phyloP scores from a whole-genome alignment of 2,329 filamentous ascomycete species.

The Colletotrichum tanaceti region DNA sequence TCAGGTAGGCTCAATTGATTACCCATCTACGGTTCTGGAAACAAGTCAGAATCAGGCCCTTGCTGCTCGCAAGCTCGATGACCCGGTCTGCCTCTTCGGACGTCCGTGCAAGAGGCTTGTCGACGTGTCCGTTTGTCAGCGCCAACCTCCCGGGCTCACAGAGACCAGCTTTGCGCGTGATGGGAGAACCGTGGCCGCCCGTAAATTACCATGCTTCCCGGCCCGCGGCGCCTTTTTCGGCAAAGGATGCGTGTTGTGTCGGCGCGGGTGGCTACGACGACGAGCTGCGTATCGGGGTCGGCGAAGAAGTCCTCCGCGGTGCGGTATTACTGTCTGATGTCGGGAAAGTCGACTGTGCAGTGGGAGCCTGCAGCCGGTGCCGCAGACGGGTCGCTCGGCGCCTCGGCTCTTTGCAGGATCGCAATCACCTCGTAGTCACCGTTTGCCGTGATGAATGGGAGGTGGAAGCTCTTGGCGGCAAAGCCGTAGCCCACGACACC shows the following conservation, averaged over 20 bases:
- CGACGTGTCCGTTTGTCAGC: constrained; percentile 53
- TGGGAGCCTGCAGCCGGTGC: constrained; percentile 53
- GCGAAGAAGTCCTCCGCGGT: constrained; percentile 69
- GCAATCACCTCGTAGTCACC: constrained; percentile 59
- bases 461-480: constrained; percentile 60
- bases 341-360: constrained; percentile 61
- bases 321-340: constrained; percentile 67
- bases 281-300: constrained; percentile 68
- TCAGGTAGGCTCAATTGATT: rapidly evolving
- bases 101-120: constrained; percentile 74
- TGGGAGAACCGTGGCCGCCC: neutral
- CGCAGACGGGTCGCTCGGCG: constrained; percentile 46
- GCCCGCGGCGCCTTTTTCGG: constrained; percentile 65
- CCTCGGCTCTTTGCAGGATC: constrained; percentile 60
- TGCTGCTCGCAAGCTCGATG: constrained; percentile 58
- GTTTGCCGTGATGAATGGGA: constrained; percentile 62
- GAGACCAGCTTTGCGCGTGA: neutral
- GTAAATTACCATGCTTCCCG: constrained; percentile 69
- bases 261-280: constrained; percentile 69
- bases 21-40: constrained; percentile 56
- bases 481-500: constrained; percentile 64
- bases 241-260: constrained; percentile 61
- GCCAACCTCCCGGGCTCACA: neutral
- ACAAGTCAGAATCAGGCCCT: constrained; percentile 61
- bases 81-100: constrained; percentile 67